Percentiles rank a stretch among this genome's conserved stretches.
Conservation (phyloP, 306 rosid species). For the Psophocarpus tetragonolobus region DNA sequence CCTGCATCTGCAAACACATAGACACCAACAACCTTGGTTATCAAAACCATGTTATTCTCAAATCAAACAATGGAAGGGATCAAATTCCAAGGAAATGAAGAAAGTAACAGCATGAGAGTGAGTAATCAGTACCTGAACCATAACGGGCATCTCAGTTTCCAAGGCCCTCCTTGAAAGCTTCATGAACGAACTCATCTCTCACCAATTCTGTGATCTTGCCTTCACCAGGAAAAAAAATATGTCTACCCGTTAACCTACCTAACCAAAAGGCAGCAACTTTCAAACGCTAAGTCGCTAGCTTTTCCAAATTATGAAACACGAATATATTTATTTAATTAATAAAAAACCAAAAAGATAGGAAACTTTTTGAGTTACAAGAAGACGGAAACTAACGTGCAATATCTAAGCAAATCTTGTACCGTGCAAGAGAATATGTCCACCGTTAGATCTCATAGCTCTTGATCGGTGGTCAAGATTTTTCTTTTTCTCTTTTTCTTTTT, state of each 20-base stretch:
- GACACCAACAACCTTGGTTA: slow-evolving; percentile 22
- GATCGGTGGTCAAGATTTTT: too few species aligned
- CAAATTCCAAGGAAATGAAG: slow-evolving; percentile 3
- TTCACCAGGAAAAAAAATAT: not conserved
- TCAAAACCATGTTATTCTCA: not conserved
- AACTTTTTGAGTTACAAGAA: not conserved
- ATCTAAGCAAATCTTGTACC: too few species aligned
- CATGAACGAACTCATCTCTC: slow-evolving; percentile 33
- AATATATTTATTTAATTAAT: not conserved
- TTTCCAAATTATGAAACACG: not conserved
- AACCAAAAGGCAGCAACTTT: slow-evolving; percentile 28
- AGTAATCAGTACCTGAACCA: slow-evolving; percentile 33
- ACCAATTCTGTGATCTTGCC: slow-evolving; percentile 20
- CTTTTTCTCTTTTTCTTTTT: too few species aligned
- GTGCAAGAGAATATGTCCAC: too few species aligned
- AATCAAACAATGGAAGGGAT: not conserved
- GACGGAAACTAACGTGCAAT: too few species aligned
- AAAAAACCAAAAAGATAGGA: not conserved
- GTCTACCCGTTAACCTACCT: slow-evolving; percentile 1
- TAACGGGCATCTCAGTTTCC: slow-evolving; percentile 42
- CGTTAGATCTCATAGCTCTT: too few species aligned
- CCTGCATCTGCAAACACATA: slow-evolving; percentile 44
- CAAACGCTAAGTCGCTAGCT: not conserved
- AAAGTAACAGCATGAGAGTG: not conserved
- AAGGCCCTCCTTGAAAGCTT: slow-evolving; percentile 40